Base-by-base conservation (phyloP, 148 eudicot species). In the Polygonum maritimum region DNA sequence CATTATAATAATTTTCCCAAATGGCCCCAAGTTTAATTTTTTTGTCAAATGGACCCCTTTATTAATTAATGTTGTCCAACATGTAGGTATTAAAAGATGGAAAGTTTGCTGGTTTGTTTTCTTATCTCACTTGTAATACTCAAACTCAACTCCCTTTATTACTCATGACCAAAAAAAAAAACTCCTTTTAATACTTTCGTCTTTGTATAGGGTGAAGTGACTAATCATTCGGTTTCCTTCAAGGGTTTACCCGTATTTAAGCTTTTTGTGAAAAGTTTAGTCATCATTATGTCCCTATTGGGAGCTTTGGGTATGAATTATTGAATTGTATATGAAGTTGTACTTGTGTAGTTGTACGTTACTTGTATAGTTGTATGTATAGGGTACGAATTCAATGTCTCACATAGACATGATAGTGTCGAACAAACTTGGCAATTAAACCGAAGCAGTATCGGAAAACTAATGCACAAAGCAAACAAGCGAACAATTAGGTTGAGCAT, bases 11-110 rank as follows among this genome's bases (percentile, higher is more conserved):
- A 15, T 67, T 67, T 63, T 67, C 10, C 19, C 5, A 16, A 36
- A 54, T 54, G 60, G 60, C 7, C 60, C 22, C 60, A 6, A 5
- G n/a, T n/a, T 54, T n/a, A 54, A n/a, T 19, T 54, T 18, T 18
- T 54, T 54, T 54, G 60, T 54, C 60, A 54, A 35, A 35, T 67
- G 45, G 71, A 15, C 44, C 71, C 71, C 40, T 7, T 67, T 67
- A 35, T 63, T 13, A 67, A 35, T 63, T 13, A 67, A 36, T 15
- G 71, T 67, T 67, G 45, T 44, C 71, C 71, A 67, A 67, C 71
- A 67, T 67, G 69, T 60, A 31, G 69, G 69, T 13, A 63, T 63
- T n/a, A 63, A 63, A 63, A 33, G 69, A 33, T 63, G 69, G 69
- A 63, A 63, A 12, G 14, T 63, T 63, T 31, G 39, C 18, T 31